These are phyloP conservation scores for Ramichloridium luteum DNA, from an alignment of 2,329 filamentous ascomycete genomes.

Conservation along the genomic window DNA sequence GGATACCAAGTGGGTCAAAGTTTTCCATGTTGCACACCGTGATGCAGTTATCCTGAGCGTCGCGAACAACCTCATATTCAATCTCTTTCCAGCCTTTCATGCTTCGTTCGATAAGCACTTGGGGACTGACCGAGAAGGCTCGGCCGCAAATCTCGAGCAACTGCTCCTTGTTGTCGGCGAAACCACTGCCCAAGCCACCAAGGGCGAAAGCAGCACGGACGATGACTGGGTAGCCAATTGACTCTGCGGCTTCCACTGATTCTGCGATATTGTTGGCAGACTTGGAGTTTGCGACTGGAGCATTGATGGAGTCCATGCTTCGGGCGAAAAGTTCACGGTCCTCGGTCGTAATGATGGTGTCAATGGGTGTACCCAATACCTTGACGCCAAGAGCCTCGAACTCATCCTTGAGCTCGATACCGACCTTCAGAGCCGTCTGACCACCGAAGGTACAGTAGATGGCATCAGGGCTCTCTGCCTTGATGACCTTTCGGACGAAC, in stretches of 20 bases:
- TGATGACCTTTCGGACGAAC: constrained; percentile 94
- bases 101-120: constrained; percentile 90
- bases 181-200: constrained; percentile 88
- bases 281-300: constrained; percentile 95
- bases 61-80: constrained; percentile 95
- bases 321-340: constrained; percentile 94
- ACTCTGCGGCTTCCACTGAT: constrained; percentile 74
- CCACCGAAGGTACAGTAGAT: constrained; percentile 98
- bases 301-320: constrained; percentile 95
- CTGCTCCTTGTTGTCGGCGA: constrained; percentile 77
- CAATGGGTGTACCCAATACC: constrained; percentile 90
- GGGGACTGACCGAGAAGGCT: constrained; percentile 86
- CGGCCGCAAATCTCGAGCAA: constrained; percentile 82
- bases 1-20: constrained; percentile 94
- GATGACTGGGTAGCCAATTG: constrained; percentile 93
- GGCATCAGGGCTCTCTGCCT: constrained; percentile 85
- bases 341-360: constrained; percentile 97
- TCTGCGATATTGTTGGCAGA: constrained; percentile 83
- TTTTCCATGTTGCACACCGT: constrained; percentile 99
- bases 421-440: constrained; percentile 90
- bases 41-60: constrained; percentile 94
- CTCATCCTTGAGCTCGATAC: constrained; percentile 95
- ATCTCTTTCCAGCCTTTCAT: constrained; percentile 99
- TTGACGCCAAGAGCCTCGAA: constrained; percentile 85
- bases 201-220: constrained; percentile 92